Percentiles rank a stretch among this genome's conserved stretches.
phyloP scores from a whole-genome alignment of 495 filamentous ascomycete species.

The Physcia stellaris region DNA sequence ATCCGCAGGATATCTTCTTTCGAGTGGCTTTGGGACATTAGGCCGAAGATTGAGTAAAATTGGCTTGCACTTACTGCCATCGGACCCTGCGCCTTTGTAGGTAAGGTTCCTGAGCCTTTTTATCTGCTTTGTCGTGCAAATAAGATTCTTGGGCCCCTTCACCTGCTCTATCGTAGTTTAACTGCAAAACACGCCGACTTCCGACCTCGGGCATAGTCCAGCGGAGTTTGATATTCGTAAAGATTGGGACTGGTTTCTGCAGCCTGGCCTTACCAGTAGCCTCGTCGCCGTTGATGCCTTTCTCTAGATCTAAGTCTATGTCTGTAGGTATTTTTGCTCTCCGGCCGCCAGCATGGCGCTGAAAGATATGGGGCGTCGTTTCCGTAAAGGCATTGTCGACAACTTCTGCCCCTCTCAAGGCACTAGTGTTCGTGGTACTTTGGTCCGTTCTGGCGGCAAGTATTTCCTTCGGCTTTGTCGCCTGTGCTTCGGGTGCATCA shows the following conservation, averaged over 20 bases:
- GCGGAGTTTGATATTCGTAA: not conserved
- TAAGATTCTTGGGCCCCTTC: too few species aligned
- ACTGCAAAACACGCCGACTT: not conserved
- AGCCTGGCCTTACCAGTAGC: not conserved
- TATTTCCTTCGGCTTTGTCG: not conserved
- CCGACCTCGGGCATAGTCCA: slow-evolving; percentile 3
- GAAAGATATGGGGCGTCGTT: not conserved
- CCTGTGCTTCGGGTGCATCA: slow-evolving; percentile 1
- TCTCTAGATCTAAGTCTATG: too few species aligned
- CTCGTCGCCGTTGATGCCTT: not conserved
- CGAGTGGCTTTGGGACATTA: too few species aligned
- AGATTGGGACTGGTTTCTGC: not conserved
- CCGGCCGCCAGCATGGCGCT: slow-evolving; percentile 1
- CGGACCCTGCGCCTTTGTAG: too few species aligned
- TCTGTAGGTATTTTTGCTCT: slow-evolving; percentile 3
- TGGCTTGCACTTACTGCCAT: too few species aligned
- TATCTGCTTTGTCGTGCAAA: too few species aligned
- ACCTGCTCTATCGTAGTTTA: too few species aligned
- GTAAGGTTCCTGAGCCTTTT: too few species aligned
- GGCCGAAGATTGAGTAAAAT: too few species aligned
- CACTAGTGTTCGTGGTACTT: not conserved
- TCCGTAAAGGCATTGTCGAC: not conserved
- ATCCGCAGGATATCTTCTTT: too few species aligned
- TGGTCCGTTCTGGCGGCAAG: too few species aligned
- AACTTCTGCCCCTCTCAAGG: not conserved